phyloP scores from a whole-genome alignment of 148 eudicot genomes.

The Rhododendron williamsianum region DNA sequence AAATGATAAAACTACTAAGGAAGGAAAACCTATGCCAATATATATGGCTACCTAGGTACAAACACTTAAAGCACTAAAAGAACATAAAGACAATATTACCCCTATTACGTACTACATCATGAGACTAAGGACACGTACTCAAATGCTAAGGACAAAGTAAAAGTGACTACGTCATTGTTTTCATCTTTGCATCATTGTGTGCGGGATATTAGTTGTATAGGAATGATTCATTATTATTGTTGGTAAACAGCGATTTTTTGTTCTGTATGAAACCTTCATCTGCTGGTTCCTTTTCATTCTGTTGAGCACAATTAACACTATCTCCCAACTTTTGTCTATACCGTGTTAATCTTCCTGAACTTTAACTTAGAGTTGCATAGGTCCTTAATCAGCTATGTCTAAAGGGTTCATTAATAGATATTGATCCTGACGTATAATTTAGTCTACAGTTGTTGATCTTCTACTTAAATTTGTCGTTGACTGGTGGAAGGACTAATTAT shows the following conservation, averaged over 20 bases:
- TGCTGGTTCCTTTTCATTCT: background rate
- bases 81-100: too few relatives aligned
- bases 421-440: slow-evolving; percentile 29
- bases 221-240: background rate
- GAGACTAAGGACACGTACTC: too few relatives aligned
- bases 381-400: background rate
- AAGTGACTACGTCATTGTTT: background rate
- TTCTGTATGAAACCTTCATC: background rate
- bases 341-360: background rate
- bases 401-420: slow-evolving; percentile 5
- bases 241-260: background rate
- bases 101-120: too few relatives aligned
- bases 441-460: slow-evolving; percentile 86
- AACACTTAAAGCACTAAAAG: too few relatives aligned
- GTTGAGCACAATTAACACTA: background rate
- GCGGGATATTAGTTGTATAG: background rate
- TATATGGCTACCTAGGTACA: too few relatives aligned
- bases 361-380: background rate
- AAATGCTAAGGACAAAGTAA: too few relatives aligned
- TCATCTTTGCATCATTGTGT: background rate
- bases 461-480: slow-evolving; percentile 82
- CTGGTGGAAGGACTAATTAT: slow-evolving; percentile 91
- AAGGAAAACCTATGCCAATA: too few relatives aligned
- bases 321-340: background rate
- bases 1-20: too few relatives aligned